Base-by-base conservation (phyloP, 2,329 filamentous ascomycete species). In the Colletotrichum lini region DNA sequence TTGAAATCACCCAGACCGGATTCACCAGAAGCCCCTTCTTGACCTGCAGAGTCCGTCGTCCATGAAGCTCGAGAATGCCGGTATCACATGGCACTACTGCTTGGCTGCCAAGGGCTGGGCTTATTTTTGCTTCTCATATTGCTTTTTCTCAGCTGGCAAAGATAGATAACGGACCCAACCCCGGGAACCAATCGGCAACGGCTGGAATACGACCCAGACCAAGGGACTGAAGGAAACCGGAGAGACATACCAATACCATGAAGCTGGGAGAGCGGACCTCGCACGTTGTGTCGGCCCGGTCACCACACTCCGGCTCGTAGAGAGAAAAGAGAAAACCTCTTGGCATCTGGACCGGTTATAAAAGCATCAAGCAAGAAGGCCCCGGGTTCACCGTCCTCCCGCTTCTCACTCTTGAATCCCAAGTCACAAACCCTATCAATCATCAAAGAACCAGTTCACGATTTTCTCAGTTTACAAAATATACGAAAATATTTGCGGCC, bases 311-410 rank as follows among this genome's bases (percentile, higher is more conserved):
- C 26, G 40, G 2, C 16, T 3, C 18, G 13, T 18, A 49, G 21
- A 26, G 58, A 49, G 44, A 40, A 60, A 60, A 60, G 58, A 60
- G 58, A 23, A 35, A 49, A 49, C 58, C 13, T 21, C 26, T 49
- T 60, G 57, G 12, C 44, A 8, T 38, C 3, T 4, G 0, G 26
- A 4, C 38, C 16, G 13, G 13, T 7, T 60, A 60, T 60, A 60
- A 49, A 7, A 38, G 15, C 23, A 26, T n/a, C 2, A 15, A 23
- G 0, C 6, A 13, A 16, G 16, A 13, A 13, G 10, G 49, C 13
- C 26, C 49, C 12, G 13, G 4, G 2, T 2, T 26, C 16, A 1
- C 42, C 16, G 16, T 23, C 6, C 5, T 26, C 15, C 2, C n/a
- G 1, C 2, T 26, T 4, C 45, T 49, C 49, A 50, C 3, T 50